Conservation (phyloP, 805 yeast genomes). For the Blastobotrys attinorum region DNA sequence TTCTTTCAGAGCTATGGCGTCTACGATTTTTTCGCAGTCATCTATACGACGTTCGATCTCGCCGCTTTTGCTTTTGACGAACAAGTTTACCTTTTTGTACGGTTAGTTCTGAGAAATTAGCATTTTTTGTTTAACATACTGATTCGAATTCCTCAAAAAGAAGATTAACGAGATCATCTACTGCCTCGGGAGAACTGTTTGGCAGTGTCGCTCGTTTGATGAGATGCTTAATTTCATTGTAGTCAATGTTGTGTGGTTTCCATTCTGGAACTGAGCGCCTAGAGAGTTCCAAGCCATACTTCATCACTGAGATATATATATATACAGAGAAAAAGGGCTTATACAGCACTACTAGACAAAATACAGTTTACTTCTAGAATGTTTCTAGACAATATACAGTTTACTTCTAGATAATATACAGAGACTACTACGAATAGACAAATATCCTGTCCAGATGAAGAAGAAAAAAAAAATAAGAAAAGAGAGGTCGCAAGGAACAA, state of each 20-base stretch:
- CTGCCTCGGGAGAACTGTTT: not conserved
- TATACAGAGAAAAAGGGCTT: not conserved
- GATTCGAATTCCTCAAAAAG: constrained; percentile 4
- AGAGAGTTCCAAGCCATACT: constrained; percentile 71
- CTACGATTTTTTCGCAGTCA: constrained; percentile 33
- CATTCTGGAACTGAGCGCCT: constrained; percentile 81
- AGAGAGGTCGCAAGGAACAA: too few relatives aligned
- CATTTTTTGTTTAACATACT: not conserved
- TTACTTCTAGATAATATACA: too few relatives aligned
- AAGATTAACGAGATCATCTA: not conserved
- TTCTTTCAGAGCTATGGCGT: constrained; percentile 22
- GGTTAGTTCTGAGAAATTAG: not conserved
- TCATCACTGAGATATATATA: constrained; percentile 50
- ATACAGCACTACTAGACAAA: too few relatives aligned
- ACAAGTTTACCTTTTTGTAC: constrained; percentile 36
- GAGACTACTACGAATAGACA: too few relatives aligned
- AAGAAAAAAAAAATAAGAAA: too few relatives aligned
- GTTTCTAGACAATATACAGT: too few relatives aligned
- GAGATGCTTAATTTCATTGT: constrained; percentile 62
- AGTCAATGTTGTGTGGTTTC: constrained; percentile 76
- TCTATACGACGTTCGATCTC: constrained; percentile 51
- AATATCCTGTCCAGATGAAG: too few relatives aligned
- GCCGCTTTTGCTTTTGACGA: constrained; percentile 58
- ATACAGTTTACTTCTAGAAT: too few relatives aligned
- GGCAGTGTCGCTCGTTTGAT: constrained; percentile 51